Percentiles rank a stretch among this genome's conserved stretches.
Conservation (phyloP, 2,329 filamentous ascomycete species). For the Botryotinia convoluta region DNA sequence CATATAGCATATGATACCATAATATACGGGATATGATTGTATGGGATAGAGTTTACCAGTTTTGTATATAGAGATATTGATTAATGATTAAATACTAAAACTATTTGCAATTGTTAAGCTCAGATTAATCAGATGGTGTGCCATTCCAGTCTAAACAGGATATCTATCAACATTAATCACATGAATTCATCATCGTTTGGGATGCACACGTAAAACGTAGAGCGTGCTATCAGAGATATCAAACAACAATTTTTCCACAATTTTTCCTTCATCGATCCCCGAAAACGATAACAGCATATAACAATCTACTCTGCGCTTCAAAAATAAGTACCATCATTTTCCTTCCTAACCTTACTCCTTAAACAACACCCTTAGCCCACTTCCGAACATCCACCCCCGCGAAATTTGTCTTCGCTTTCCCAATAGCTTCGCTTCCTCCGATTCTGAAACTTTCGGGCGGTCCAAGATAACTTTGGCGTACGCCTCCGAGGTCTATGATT, state of each 20-base stretch:
- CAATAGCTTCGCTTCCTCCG: conserved; percentile 25
- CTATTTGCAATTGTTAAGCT: not conserved
- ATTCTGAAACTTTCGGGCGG: conserved; percentile 41
- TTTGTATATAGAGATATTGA: not conserved
- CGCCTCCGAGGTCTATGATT: conserved; percentile 43
- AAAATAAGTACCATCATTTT: not conserved
- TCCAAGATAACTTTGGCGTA: conserved; percentile 43
- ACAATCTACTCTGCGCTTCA: not conserved
- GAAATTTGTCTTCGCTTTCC: conserved; percentile 28
- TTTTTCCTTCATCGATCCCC: not conserved
- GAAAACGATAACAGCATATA: not conserved
- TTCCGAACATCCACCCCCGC: conserved; percentile 20
- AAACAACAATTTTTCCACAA: not conserved
- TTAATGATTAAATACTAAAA: not conserved
- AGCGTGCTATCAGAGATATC: not conserved
- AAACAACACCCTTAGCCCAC: conserved; percentile 13
- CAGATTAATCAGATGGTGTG: not conserved
- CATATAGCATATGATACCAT: not conserved
- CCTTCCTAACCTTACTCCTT: not conserved
- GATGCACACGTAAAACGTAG: not conserved
- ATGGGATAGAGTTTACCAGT: not conserved
- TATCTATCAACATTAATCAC: not conserved
- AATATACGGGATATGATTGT: not conserved
- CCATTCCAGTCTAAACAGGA: not conserved
- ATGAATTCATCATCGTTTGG: not conserved